A percentile compares a stretch with the other conserved stretches of the same genome.
These are phyloP conservation scores for Mycena leptocephala DNA, from an alignment of 768 basidiomycete genomes.

Conservation along the genomic window DNA sequence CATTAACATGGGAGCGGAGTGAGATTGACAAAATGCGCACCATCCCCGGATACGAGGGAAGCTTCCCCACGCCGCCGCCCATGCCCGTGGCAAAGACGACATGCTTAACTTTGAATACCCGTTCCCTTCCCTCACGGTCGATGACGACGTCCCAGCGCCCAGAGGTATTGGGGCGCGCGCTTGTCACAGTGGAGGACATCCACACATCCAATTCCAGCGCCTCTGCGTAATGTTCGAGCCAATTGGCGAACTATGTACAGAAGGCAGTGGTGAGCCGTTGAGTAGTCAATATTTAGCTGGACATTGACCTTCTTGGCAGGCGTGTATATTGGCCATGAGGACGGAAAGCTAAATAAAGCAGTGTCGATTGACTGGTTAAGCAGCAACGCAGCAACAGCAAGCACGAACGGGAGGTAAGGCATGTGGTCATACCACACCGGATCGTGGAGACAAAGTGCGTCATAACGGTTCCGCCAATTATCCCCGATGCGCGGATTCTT, in stretches of 20 bases:
- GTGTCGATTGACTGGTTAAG: too few relatives aligned
- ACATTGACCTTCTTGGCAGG: slow-evolving; percentile 61
- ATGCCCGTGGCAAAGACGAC: slow-evolving; percentile 72
- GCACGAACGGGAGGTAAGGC: slow-evolving; percentile 58
- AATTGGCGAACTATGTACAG: slow-evolving; percentile 65
- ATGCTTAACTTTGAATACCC: slow-evolving; percentile 61
- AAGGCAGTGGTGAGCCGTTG: too few relatives aligned
- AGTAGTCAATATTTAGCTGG: background rate
- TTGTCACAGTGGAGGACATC: slow-evolving; percentile 58
- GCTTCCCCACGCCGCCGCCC: slow-evolving; percentile 58
- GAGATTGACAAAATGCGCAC: too few relatives aligned
- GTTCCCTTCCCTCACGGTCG: slow-evolving; percentile 47
- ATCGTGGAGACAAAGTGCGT: slow-evolving; percentile 75
- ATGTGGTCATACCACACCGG: slow-evolving; percentile 72
- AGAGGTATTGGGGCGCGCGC: slow-evolving; percentile 46
- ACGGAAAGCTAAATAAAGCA: slow-evolving; percentile 57
- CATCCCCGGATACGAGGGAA: slow-evolving; percentile 65
- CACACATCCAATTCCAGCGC: slow-evolving; percentile 69
- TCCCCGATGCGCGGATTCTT: background rate
- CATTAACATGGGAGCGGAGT: too few relatives aligned
- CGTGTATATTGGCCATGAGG: slow-evolving; percentile 61
- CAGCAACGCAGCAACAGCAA: background rate
- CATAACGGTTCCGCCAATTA: background rate
- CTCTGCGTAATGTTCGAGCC: slow-evolving; percentile 71
- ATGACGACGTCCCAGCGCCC: slow-evolving; percentile 60